Evolutionary conservation across 805 yeast genomes (phyloP).

Genomic region (Zygotorulaspora danielsina): DNA sequence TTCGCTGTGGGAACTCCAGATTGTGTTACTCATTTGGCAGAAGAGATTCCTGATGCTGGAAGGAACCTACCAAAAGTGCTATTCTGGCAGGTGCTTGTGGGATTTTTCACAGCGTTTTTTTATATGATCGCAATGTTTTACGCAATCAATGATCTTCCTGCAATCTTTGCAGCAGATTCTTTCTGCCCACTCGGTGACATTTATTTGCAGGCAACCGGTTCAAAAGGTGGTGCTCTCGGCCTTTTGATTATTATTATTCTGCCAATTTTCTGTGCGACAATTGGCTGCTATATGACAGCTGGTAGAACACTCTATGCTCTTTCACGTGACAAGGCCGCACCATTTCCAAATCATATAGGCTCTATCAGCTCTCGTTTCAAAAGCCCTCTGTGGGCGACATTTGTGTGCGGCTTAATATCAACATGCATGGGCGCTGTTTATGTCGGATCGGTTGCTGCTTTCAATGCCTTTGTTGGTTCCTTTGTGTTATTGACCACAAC

Average conservation of each 20-base stretch:
- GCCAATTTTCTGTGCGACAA: constrained; percentile 6
- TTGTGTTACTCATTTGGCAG: constrained; percentile 9
- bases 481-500: constrained; percentile 8
- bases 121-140: constrained; percentile 10
- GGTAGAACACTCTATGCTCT: constrained; percentile 9
- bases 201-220: constrained; percentile 8
- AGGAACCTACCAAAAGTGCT: constrained; percentile 8
- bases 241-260: constrained; percentile 7
- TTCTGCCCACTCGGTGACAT: constrained; percentile 8
- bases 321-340: constrained; percentile 10
- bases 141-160: constrained; percentile 6
- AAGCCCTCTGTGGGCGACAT: constrained; percentile 10
- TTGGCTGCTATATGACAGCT: constrained; percentile 9
- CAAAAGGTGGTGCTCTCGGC: constrained; percentile 10
- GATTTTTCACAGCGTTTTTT: constrained; percentile 8
- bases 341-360: constrained; percentile 7
- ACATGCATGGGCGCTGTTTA: constrained; percentile 11
- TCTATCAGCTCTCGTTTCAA: constrained; percentile 6
- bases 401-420: constrained; percentile 4
- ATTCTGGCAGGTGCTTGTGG: constrained; percentile 7
- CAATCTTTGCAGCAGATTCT: constrained; percentile 6
- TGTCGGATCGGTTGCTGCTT: constrained; percentile 9
- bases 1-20: constrained; percentile 11
- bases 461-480: constrained; percentile 10
- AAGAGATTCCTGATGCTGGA: constrained; percentile 10